Evolutionary conservation across 2,329 filamentous ascomycete species (phyloP).

Genomic region (Cadophora luteo-olivacea): DNA sequence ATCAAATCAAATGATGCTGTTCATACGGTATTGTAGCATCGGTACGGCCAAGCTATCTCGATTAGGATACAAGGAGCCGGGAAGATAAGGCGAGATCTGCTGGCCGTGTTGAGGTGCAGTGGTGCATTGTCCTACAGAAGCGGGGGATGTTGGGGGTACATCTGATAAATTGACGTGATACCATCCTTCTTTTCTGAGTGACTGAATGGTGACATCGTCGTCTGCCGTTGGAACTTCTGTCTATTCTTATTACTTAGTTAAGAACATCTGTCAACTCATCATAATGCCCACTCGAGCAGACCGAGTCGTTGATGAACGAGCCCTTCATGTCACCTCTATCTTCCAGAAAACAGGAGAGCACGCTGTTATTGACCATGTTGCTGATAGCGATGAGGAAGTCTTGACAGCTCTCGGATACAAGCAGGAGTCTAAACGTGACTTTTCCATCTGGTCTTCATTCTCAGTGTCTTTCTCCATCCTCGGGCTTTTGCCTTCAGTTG

Average conservation of each 20-base stretch:
- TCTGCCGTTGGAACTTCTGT: neutral
- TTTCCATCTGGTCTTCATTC: slow-evolving; percentile 23
- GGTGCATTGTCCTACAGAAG: slow-evolving; percentile 2
- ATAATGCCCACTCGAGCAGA: neutral
- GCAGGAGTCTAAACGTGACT: slow-evolving; percentile 29
- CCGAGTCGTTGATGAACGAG: neutral
- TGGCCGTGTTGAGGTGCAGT: neutral
- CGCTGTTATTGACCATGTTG: slow-evolving; percentile 19
- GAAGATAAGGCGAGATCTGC: neutral
- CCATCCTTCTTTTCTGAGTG: neutral
- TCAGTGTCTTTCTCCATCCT: slow-evolving; percentile 26
- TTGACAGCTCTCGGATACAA: slow-evolving; percentile 27
- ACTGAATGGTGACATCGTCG: neutral
- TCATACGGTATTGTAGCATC: neutral
- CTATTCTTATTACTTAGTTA: neutral
- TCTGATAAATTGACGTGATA: slow-evolving; percentile 5
- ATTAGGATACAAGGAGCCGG: neutral
- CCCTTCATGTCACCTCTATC: slow-evolving; percentile 14
- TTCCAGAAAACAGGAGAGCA: slow-evolving; percentile 19
- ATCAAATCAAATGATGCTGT: slow-evolving; percentile 6
- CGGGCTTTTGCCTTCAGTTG: slow-evolving; percentile 24
- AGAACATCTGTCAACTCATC: neutral
- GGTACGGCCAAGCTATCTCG: too few relatives aligned
- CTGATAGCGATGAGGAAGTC: slow-evolving; percentile 26
- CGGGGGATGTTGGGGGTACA: slow-evolving; percentile 2